Evolutionary conservation across 1,284 basidiomycete genomes (phyloP).

Genomic region (Fomitopsis betulina): DNA sequence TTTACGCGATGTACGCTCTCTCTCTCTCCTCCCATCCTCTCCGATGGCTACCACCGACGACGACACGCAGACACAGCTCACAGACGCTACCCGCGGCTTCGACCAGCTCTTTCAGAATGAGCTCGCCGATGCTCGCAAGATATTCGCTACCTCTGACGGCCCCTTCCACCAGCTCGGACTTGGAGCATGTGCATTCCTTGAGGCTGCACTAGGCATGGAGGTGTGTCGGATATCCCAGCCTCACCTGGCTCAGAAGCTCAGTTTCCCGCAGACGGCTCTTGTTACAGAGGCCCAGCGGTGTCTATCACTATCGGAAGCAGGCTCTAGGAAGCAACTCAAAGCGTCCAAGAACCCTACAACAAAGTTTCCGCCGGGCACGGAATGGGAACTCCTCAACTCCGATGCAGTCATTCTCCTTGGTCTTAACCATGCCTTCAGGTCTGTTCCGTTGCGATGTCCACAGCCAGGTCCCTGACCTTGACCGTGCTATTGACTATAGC

Average conservation of each 20-base stretch:
- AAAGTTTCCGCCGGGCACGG: constrained; percentile 56
- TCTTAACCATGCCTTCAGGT: constrained; percentile 66
- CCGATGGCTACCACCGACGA: constrained; percentile 16
- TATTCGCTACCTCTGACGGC: constrained; percentile 47
- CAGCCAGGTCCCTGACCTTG: neutral
- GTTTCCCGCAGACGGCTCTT: constrained; percentile 33
- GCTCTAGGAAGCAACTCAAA: constrained; percentile 52
- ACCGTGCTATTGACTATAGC: constrained; percentile 30
- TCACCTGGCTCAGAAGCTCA: neutral
- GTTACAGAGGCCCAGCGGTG: constrained; percentile 55
- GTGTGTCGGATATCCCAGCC: constrained; percentile 30
- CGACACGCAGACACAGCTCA: constrained; percentile 32
- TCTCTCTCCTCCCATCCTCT: neutral
- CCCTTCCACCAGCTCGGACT: constrained; percentile 69
- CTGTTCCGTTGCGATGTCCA: constrained; percentile 12
- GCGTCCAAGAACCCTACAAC: constrained; percentile 37
- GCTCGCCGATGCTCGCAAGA: constrained; percentile 44
- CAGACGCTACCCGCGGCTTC: constrained; percentile 55
- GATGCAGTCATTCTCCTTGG: constrained; percentile 68
- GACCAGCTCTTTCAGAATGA: constrained; percentile 67
- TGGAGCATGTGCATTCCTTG: constrained; percentile 69
- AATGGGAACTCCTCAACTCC: constrained; percentile 71
- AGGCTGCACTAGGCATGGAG: constrained; percentile 80
- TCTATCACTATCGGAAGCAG: constrained; percentile 54
- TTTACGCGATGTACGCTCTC: neutral